Evolutionary conservation across 768 basidiomycete species (phyloP).

Genomic region (Mycena rosella): DNA sequence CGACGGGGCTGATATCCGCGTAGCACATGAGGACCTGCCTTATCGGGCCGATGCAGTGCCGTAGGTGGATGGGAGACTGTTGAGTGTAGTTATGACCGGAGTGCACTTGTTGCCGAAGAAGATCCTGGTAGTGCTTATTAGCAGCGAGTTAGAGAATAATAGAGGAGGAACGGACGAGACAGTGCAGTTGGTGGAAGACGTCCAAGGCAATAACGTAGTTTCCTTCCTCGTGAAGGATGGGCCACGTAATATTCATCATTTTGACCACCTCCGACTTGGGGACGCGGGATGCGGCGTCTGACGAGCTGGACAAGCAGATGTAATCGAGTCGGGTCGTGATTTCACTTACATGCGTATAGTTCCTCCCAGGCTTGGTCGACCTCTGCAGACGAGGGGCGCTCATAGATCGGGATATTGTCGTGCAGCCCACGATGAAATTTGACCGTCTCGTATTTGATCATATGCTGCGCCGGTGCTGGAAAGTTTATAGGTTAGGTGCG

Average conservation of each 20-base stretch:
- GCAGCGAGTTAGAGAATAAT: neutral
- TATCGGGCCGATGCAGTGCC: constrained; percentile 37
- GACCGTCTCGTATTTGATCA: constrained; percentile 29
- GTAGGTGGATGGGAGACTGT: constrained; percentile 20
- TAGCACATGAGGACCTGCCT: constrained; percentile 37
- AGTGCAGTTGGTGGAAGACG: constrained; percentile 41
- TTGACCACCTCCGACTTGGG: constrained; percentile 29
- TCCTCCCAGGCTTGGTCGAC: constrained; percentile 38
- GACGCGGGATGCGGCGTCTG: constrained; percentile 34
- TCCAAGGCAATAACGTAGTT: constrained; percentile 37
- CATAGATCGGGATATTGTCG: constrained; percentile 34
- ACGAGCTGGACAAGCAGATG: neutral
- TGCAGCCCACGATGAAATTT: constrained; percentile 34
- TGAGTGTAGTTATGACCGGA: constrained; percentile 31
- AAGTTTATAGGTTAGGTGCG: neutral
- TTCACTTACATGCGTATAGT: constrained; percentile 33
- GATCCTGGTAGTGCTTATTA: constrained; percentile 22
- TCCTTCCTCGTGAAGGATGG: constrained; percentile 33
- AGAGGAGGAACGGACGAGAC: constrained; percentile 30
- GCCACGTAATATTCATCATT: constrained; percentile 38
- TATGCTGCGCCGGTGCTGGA: constrained; percentile 32
- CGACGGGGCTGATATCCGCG: constrained; percentile 35
- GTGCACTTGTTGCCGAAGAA: constrained; percentile 27
- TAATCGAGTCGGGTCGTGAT: neutral
- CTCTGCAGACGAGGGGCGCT: constrained; percentile 29